A percentile compares a stretch with the other conserved stretches of the same genome.
Evolutionary conservation across 768 basidiomycete genomes (phyloP).

Genomic region (Clitopilus passeckerianus): DNA sequence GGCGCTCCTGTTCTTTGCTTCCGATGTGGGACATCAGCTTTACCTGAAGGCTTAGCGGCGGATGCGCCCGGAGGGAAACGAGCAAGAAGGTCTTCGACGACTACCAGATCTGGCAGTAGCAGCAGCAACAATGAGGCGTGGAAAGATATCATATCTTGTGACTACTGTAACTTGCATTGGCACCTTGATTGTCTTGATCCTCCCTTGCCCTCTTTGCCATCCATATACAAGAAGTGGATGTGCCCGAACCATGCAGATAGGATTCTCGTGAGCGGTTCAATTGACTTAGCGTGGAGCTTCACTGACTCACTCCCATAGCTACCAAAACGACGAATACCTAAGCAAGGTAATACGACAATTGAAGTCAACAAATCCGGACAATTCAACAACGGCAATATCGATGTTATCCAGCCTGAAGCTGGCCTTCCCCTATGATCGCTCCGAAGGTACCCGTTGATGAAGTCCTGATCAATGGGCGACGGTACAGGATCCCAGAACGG

Average conservation of each 20-base stretch:
- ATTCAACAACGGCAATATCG: conserved; percentile 90
- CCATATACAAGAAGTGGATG: conserved; percentile 94
- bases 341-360: conserved; percentile 59
- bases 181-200: conserved; percentile 96
- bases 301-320: conserved; percentile 40
- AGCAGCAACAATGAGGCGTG: conserved; percentile 42
- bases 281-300: conserved; percentile 6
- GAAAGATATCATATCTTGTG: conserved; percentile 85
- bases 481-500: conserved; percentile 90
- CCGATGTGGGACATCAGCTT: conserved; percentile 78
- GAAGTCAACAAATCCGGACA: conserved; percentile 71
- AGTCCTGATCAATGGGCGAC: conserved; percentile 80
- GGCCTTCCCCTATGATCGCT: conserved; percentile 28
- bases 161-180: conserved; percentile 93
- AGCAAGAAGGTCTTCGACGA: conserved; percentile 44
- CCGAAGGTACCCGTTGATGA: conserved; percentile 68
- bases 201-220: conserved; percentile 80
- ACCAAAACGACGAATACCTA: conserved; percentile 76
- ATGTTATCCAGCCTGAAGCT: conserved; percentile 69
- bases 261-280: conserved; percentile 55
- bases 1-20: conserved; percentile 86
- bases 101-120: conserved; percentile 14
- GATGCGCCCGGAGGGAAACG: conserved; percentile 51
- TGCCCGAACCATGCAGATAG: conserved; percentile 96
- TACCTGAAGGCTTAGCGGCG: conserved; percentile 50